Percentiles rank a stretch among this genome's conserved stretches.
Evolutionary conservation across 2,329 filamentous ascomycete genomes (phyloP).

Genomic region (Ophiostoma novo-ulmi): DNA sequence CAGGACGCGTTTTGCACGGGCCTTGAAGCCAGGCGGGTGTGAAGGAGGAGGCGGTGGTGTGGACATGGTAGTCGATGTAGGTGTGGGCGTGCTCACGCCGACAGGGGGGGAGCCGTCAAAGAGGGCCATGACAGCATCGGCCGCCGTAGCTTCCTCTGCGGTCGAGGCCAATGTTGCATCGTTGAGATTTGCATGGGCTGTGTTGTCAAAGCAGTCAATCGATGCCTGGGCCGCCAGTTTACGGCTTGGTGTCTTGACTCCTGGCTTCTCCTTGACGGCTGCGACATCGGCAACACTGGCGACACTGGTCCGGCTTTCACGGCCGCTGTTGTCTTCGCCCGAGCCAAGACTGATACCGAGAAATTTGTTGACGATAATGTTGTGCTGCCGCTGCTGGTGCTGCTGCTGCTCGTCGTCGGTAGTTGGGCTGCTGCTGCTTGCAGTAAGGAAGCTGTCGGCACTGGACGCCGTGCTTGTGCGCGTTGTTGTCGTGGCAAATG

Average conservation of each 20-base stretch:
- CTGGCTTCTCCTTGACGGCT: constrained; percentile 73
- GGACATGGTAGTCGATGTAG: background rate
- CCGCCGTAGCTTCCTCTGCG: background rate
- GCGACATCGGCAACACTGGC: constrained; percentile 78
- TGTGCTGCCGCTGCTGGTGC: constrained; percentile 7
- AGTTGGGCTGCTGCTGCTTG: constrained; percentile 21
- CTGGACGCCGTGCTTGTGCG: constrained; percentile 21
- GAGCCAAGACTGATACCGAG: constrained; percentile 67
- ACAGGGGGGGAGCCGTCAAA: constrained; percentile 6
- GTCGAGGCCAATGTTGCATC: background rate
- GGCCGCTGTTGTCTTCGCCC: constrained; percentile 57
- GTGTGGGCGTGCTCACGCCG: background rate
- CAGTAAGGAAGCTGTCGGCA: background rate
- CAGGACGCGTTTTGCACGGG: constrained; percentile 42
- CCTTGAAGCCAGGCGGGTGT: constrained; percentile 22
- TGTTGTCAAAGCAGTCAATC: constrained; percentile 15
- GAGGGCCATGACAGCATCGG: constrained; percentile 35
- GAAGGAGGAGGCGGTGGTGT: constrained; percentile 4
- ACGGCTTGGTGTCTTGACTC: constrained; percentile 72
- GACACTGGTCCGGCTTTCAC: constrained; percentile 68
- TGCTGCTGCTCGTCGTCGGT: constrained; percentile 18
- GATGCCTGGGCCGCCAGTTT: constrained; percentile 31
- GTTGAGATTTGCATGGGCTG: background rate
- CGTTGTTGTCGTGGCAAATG: constrained; percentile 19
- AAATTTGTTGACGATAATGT: constrained; percentile 50